These are phyloP conservation scores for Gypsophila paniculata DNA, from an alignment of 179 eudicot genomes.

Conservation along the genomic window DNA sequence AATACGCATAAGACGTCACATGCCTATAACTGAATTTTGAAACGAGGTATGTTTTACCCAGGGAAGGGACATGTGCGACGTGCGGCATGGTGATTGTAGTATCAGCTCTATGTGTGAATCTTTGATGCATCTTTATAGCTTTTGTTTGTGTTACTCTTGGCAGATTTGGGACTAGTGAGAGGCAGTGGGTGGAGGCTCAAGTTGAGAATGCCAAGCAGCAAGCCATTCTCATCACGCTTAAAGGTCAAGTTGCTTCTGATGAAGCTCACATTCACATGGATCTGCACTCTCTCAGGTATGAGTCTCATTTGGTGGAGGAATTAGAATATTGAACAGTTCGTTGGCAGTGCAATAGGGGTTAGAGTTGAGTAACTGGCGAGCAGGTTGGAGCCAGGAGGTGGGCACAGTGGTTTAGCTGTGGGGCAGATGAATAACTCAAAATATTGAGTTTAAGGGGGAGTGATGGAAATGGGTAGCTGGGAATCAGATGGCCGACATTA, in stretches of 20 bases:
- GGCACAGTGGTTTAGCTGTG: neutral
- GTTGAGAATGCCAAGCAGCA: constrained; percentile 98
- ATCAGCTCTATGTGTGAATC: neutral
- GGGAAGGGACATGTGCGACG: neutral
- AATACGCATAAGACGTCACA: neutral
- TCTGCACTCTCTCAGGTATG: constrained; percentile 87
- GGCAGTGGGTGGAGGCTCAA: constrained; percentile 99
- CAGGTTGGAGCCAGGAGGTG: neutral
- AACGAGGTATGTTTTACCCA: neutral
- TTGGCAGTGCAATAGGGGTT: neutral
- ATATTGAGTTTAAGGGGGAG: neutral
- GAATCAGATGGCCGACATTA: neutral
- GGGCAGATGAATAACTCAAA: neutral
- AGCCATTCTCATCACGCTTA: constrained; percentile 76
- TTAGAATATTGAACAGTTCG: neutral
- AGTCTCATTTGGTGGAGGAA: constrained; percentile 10
- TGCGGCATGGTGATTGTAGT: neutral
- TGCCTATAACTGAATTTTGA: neutral
- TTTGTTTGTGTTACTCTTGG: constrained; percentile 4
- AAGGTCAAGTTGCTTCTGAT: constrained; percentile 89
- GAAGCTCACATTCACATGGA: constrained; percentile 99
- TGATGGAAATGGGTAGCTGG: constrained; percentile 11
- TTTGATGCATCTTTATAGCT: constrained; percentile 16
- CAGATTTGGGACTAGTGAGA: constrained; percentile 99
- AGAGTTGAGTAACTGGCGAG: neutral